These are phyloP conservation scores for Suhomyces terraborum DNA, from an alignment of 1,139 yeast genomes.

Conservation along the genomic window DNA sequence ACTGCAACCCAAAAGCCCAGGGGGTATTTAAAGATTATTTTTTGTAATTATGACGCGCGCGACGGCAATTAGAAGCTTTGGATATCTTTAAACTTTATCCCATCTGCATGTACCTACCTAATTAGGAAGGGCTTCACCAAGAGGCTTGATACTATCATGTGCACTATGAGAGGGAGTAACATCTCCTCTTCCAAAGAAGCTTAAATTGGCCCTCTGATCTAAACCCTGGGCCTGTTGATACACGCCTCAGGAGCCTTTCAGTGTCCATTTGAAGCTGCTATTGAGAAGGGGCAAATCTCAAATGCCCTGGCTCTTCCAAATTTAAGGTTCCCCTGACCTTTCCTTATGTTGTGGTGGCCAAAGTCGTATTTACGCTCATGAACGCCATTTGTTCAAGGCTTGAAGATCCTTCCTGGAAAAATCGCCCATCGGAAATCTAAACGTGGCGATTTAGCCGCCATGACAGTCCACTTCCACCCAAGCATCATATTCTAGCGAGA, in stretches of 20 bases:
- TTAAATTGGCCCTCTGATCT: no score
- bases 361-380: not conserved
- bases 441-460: not conserved
- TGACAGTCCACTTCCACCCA: no score
- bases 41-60: conserved; percentile 1
- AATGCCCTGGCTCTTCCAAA: not conserved
- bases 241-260: no score
- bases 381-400: not conserved
- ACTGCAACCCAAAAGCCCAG: not conserved
- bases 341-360: not conserved
- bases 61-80: conserved; percentile 2
- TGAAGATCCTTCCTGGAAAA: not conserved
- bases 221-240: not conserved
- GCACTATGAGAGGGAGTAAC: no score
- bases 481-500: no score
- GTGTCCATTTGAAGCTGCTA: no score
- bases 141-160: not conserved
- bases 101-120: not conserved
- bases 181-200: no score
- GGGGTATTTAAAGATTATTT: not conserved
- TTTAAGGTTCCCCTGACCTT: not conserved
- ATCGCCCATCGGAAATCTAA: not conserved
- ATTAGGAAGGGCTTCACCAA: not conserved
- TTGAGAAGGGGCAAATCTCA: no score
- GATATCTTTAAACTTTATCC: not conserved